Evolutionary conservation across 768 basidiomycete genomes (phyloP), one percentile per base, ranked within the genome.

Genomic region (Collybia mongolica): DNA sequence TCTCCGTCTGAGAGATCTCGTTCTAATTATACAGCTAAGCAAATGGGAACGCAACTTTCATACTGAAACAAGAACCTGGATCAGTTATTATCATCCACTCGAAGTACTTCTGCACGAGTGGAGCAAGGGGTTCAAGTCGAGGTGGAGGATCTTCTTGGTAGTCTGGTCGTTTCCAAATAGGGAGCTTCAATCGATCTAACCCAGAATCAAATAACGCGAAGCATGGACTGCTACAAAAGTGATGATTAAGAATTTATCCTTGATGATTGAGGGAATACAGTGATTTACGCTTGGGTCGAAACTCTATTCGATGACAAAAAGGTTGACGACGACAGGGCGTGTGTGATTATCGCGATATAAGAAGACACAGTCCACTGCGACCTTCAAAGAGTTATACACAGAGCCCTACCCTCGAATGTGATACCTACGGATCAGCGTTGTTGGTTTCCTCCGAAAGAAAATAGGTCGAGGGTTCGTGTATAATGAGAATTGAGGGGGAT

Each of bases 161-260:
- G 38, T 52, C 39, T 2, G 67, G 67, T 20, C 56, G 53, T 24
- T 69, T 73, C 22, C 73, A 57, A 11, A 83, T 63, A 1, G 84
- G 81, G 2, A 84, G 66, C 50, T 67, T 73, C 43, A 84, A 56
- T n/a, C 69, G 58, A 42, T 74, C 69, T n/a, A 88, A 57, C 22
- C 68, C 69, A 19, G 82, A 80, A 59, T 88, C 86, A 55, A 88
- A 88, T 14, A 88, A 61, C 12, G 72, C 79, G 22, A 87, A 61
- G 7, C 69, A 61, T 19, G 68, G 57, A 14, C 47, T 44, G 8
- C 48, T 50, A 29, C 7, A 19, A 26, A 28, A 46, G 24, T 43
- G 8, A 38, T 29, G n/a, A 0, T 15, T 28, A 6, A 22, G 18
- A 11, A 37, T 22, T 15, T 41, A 26, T 15, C 22, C 23, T n/a